Evolutionary conservation across 2,329 filamentous ascomycete species (phyloP).

Genomic region (Neofusicoccum parvum): DNA sequence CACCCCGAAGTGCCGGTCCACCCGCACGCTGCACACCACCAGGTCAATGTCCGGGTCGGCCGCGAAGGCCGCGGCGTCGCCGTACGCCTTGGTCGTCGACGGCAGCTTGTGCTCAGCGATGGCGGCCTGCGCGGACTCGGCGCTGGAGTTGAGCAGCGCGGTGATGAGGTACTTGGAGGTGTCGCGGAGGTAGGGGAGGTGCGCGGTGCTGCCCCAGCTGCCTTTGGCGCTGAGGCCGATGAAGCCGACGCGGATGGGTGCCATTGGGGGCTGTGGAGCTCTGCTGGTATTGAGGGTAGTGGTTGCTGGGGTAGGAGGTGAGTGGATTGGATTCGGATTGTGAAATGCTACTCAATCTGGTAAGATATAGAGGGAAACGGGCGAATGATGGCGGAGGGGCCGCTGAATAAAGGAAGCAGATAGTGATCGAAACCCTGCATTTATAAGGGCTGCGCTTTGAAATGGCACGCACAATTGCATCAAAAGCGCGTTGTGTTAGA

Average conservation of each 20-base stretch:
- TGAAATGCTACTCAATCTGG: background rate
- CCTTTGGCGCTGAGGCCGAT: conserved; percentile 37
- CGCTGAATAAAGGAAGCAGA: background rate
- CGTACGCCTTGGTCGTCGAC: conserved; percentile 46
- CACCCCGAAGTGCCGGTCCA: conserved; percentile 47
- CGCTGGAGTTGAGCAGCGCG: conserved; percentile 53
- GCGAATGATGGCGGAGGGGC: background rate
- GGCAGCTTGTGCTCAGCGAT: conserved; percentile 45
- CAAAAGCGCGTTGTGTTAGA: background rate
- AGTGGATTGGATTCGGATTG: background rate
- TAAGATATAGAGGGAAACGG: background rate
- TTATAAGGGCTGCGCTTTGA: background rate
- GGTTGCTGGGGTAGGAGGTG: too few species aligned
- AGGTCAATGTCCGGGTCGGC: conserved; percentile 51
- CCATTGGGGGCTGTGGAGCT: conserved; percentile 23
- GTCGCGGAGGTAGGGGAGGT: conserved; percentile 41
- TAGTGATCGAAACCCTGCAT: background rate
- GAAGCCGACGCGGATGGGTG: conserved; percentile 35
- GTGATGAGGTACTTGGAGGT: conserved; percentile 48
- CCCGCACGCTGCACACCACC: conserved; percentile 48
- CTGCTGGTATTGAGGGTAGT: too few species aligned
- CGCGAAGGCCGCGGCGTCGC: conserved; percentile 46
- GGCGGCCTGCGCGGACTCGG: conserved; percentile 46
- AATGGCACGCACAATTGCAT: background rate
- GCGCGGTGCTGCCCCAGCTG: conserved; percentile 42